Conservation (phyloP, 257 asterid species). For the Nicotiana tomentosiformis region DNA sequence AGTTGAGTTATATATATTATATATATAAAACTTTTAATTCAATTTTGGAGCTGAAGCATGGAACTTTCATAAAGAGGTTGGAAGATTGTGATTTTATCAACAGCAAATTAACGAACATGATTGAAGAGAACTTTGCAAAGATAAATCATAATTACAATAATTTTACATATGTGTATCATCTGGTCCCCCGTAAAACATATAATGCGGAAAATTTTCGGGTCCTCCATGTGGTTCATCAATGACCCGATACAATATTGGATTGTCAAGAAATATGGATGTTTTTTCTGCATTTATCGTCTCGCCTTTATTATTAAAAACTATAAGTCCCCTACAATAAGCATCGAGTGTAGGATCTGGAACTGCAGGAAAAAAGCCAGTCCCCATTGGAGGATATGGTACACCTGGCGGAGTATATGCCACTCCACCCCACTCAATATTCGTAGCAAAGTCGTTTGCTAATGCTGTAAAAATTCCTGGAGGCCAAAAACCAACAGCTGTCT, state of each 20-base stretch:
- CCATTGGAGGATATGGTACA: neutral
- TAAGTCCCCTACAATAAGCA: neutral
- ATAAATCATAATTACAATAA: too few species aligned
- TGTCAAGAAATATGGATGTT: neutral
- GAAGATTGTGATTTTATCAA: neutral
- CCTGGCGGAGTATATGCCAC: neutral
- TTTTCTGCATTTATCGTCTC: neutral
- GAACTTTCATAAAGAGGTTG: neutral
- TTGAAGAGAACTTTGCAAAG: neutral
- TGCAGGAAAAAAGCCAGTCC: neutral
- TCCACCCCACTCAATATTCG: neutral
- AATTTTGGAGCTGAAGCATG: neutral
- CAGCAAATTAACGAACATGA: neutral
- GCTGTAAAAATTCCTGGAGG: neutral
- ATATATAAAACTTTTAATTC: too few species aligned
- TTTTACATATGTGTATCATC: neutral
- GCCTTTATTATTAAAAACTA: neutral
- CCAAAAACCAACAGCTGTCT: neutral
- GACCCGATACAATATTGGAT: neutral
- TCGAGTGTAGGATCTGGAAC: neutral
- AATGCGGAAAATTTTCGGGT: neutral
- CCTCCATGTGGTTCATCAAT: neutral
- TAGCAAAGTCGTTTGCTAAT: neutral
- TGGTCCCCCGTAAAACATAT: neutral
- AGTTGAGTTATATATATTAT: too few species aligned